Base-by-base conservation (phyloP, 495 filamentous ascomycete species). In the Clavariopsis aquatica region DNA sequence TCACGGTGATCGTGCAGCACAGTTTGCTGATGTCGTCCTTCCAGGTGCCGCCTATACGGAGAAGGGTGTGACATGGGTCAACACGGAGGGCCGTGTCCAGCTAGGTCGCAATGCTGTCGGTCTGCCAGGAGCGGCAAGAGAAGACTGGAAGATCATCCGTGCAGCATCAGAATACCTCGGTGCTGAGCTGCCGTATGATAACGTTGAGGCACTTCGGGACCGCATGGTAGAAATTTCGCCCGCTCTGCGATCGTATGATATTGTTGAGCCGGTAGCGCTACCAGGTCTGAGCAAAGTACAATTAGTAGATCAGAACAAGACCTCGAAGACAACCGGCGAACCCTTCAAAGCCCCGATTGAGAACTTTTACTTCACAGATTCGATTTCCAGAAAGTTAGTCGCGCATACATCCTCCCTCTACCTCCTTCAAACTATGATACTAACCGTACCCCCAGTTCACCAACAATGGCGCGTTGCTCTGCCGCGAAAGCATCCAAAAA, bases 71-170 rank as follows among this genome's bases (percentile, higher is more conserved):
- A 98, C 94, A 15, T 98, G 93, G 65, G 83, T 98, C 78, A 98
- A 98, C 83, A 98, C 94, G 10, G 94, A 98, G 76, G 94, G 94
- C 45, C 88, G 94, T 64, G 90, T 91, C 15, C 94, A 98, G 79
- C 87, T 98, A 77, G 92, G 90, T 49, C 87, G 94, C 65, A 87
- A 89, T 20, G 94, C 94, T 2, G 93, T 91, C 24, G 87, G 86
- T 41, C 78, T 94, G 57, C 89, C 90, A 49, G 94, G 94, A 59
- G 94, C 92, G 58, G 85, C 93, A 53, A 84, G 94, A 68, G 93
- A 95, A 66, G 94, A 98, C 76, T 98, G 94, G 94, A 98, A 97
- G 82, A 98, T 98, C 69, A 85, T 98, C 68, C 91, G 94, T 57
- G 94, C 94, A 1, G 82, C 81, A 61, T 91, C 87, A 75, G 95